Base-by-base conservation (phyloP, 1,284 basidiomycete species). In the Pseudomicrostroma phylloplanum region DNA sequence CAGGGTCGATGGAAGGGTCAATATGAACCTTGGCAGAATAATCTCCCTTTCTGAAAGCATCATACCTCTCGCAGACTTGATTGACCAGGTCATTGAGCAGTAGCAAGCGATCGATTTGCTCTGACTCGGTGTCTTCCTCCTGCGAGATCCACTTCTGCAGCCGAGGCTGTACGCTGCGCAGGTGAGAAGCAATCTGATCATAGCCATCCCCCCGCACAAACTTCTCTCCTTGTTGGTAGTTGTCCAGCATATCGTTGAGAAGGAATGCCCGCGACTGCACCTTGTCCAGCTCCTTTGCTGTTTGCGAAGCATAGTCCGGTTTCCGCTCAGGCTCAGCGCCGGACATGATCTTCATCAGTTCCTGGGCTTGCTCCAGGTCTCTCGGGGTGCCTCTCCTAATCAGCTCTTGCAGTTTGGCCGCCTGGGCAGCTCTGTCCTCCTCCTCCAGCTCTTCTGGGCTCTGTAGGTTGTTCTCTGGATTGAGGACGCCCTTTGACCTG, bases 81-180 rank as follows among this genome's bases (percentile, higher is more conserved):
- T 98, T 97, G 81, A 98, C 94, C 73, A 96, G 88, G 80, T 99
- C 96, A 80, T 99, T 98, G 67, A 94, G 92, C 79, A 97, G 86
- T 30, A 98, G 83, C 80, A 96, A 88, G 1, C 91, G 90, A 70
- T 94, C 93, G 91, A 72, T 86, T 58, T 91, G 89, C 26, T 71
- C 91, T 39, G 90, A 85, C 80, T 94, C 91, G 49, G 87, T 86
- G 42, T 83, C 65, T 36, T 82, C 89, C 0, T 90, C 92, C 70
- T 97, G 91, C n/a, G 89, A 89, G 66, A 98, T 91, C 94, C 94
- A 97, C 73, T 93, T 94, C 79, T 98, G 96, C 57, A 98, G 86
- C 80, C 91, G 92, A 0, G 96, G 96, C 61, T 94, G 85, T 1
- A 94, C 93, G 56, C 85, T 86, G 30, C 83, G 84, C 49, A 96